Evolutionary conservation across 768 basidiomycete species (phyloP).

Genomic region (Boletus sensibilis): DNA sequence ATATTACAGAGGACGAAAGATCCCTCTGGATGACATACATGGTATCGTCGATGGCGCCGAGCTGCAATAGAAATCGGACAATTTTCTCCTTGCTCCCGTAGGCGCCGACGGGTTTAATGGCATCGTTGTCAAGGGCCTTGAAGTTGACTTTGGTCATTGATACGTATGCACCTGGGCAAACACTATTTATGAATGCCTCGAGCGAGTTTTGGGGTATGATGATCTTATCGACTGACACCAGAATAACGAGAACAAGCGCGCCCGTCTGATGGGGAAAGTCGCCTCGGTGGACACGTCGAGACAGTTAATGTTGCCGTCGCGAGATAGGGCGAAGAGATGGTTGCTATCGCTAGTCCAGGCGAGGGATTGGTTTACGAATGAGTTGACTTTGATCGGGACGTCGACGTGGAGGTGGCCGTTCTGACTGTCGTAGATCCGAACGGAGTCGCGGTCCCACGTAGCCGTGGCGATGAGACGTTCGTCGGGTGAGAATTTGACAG

Average conservation of each 20-base stretch:
- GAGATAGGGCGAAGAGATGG: too few relatives aligned
- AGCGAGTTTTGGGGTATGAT: constrained; percentile 56
- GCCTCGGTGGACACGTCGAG: too few relatives aligned
- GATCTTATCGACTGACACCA: constrained; percentile 55
- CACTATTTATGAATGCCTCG: constrained; percentile 44
- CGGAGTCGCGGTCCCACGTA: too few relatives aligned
- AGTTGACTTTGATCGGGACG: too few relatives aligned
- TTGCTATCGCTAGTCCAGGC: too few relatives aligned
- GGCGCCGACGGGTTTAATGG: constrained; percentile 51
- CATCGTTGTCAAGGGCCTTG: constrained; percentile 44
- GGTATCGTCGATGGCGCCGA: constrained; percentile 37
- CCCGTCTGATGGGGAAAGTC: background rate
- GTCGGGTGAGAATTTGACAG: too few relatives aligned
- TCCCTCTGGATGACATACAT: constrained; percentile 34
- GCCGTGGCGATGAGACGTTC: too few relatives aligned
- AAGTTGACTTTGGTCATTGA: constrained; percentile 60
- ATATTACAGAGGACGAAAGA: background rate
- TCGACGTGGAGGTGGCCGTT: too few relatives aligned
- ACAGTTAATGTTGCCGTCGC: too few relatives aligned
- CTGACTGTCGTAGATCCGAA: too few relatives aligned
- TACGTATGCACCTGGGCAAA: constrained; percentile 51
- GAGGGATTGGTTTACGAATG: too few relatives aligned
- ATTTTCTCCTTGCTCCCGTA: constrained; percentile 58
- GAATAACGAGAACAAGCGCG: background rate
- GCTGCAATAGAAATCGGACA: constrained; percentile 40